Evolutionary conservation across 202 grass and related monocot genomes (phyloP), one percentile per base, ranked within the genome.

Genomic region (Hordeum pubiflorum): DNA sequence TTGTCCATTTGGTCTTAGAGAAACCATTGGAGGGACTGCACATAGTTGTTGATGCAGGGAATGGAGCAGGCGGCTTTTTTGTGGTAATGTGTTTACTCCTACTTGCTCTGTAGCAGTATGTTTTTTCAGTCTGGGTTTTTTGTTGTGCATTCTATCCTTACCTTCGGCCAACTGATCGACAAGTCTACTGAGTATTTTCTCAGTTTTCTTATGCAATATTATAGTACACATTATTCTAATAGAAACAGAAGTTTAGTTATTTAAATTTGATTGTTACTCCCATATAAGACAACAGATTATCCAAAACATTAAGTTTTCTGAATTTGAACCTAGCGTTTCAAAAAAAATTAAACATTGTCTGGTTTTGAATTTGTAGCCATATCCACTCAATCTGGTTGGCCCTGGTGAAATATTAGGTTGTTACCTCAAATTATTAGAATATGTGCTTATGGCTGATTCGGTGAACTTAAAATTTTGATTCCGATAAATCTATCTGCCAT

Each of bases 51-150:
- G 95, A 98, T 90, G 92, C 92, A 69, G 92, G 95, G 74, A 98
- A 98, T 63, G 95, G 95, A 79, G 92, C 95, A 12, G 90, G 95
- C 63, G 95, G 95, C n/a, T 98, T 95, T 89, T 98, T 95, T 88
- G 88, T 88, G 88, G 95, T 98, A 94, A 98, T 86, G 14, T 81
- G 10, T 83, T 81, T 81, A 38, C 33, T 83, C 70, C 17, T 60
- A 18, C 23, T 63, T 63, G 3, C 40, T 83, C 21, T 59, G 41
- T 71, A 23, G 50, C 59, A 75, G 59, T 79, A 40, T 7, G n/a
- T 9, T 15, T 67, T 87, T 59, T 48, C 14, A 20, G 48, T 58
- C 22, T 2, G 9, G 67, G 34, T 70, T 70, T 17, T 9, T 71
- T 71, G 14, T 71, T 59, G 23, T 44, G 17, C 67, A 70, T 44